These are phyloP conservation scores for Cucurbita moschata DNA, from an alignment of 306 rosid species.

Conservation along the genomic window DNA sequence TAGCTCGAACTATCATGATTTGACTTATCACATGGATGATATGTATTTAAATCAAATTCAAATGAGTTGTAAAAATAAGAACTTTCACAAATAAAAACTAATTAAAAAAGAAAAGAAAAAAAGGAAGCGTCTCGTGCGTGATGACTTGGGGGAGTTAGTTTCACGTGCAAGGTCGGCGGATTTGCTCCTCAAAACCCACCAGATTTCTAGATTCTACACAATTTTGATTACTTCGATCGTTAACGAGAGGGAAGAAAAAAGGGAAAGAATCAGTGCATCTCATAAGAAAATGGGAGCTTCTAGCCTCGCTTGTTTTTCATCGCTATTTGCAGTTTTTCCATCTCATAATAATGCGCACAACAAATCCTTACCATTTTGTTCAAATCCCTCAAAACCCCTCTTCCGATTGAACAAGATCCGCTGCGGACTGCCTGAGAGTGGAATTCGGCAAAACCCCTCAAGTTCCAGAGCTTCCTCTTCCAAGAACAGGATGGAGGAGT, in stretches of 20 bases:
- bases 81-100: too few relatives aligned
- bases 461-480: slow-evolving; percentile 21
- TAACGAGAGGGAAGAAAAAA: too few relatives aligned
- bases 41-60: too few relatives aligned
- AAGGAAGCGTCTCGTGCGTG: background rate
- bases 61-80: too few relatives aligned
- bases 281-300: slow-evolving; percentile 24
- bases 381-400: slow-evolving; percentile 1
- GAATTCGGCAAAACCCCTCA: slow-evolving; percentile 24
- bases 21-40: too few relatives aligned
- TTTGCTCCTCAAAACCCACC: background rate
- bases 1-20: too few relatives aligned
- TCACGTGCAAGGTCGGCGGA: background rate
- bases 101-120: background rate
- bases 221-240: background rate
- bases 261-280: background rate
- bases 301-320: slow-evolving; percentile 19
- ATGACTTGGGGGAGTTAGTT: background rate
- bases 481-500: slow-evolving; percentile 50
- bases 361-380: slow-evolving; percentile 2
- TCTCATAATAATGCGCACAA: background rate
- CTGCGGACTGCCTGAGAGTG: slow-evolving; percentile 46
- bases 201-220: background rate
- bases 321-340: slow-evolving; percentile 25
- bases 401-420: slow-evolving; percentile 18